Conservation (phyloP, 345 rosid species). For the Hirschfeldia incana region DNA sequence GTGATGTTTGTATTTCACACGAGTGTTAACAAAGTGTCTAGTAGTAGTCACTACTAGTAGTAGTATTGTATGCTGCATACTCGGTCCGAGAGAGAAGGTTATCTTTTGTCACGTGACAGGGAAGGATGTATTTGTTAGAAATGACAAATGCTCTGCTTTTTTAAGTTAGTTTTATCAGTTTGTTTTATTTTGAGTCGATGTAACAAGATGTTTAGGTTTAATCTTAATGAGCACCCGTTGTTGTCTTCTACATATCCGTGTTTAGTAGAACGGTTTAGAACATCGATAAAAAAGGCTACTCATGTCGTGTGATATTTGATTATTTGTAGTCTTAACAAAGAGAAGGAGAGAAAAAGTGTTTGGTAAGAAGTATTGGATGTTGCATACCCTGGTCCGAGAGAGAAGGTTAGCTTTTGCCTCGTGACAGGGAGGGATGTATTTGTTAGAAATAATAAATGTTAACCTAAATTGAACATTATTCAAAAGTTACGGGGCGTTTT, state of each 20-base stretch:
- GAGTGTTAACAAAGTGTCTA: no score
- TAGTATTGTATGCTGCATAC: not conserved
- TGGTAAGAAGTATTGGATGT: not conserved
- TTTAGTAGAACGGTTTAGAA: no score
- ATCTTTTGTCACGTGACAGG: not conserved
- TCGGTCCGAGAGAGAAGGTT: not conserved
- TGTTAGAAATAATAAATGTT: not conserved
- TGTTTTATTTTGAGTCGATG: not conserved
- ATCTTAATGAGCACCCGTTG: no score
- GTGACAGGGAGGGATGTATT: not conserved
- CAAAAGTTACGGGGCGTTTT: not conserved
- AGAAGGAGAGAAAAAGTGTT: no score
- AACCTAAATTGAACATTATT: not conserved
- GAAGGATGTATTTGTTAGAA: not conserved
- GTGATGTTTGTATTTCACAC: no score
- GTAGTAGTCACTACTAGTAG: no score
- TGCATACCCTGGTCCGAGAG: not conserved
- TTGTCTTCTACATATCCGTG: no score
- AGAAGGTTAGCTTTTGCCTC: not conserved
- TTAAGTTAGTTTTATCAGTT: not conserved
- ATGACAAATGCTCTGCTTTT: not conserved
- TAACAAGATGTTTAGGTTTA: not conserved
- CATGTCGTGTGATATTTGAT: no score
- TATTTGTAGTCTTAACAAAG: no score
- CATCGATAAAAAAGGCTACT: no score